Conservation (phyloP, 2,329 filamentous ascomycete species). For the Colletotrichum spaethianum region DNA sequence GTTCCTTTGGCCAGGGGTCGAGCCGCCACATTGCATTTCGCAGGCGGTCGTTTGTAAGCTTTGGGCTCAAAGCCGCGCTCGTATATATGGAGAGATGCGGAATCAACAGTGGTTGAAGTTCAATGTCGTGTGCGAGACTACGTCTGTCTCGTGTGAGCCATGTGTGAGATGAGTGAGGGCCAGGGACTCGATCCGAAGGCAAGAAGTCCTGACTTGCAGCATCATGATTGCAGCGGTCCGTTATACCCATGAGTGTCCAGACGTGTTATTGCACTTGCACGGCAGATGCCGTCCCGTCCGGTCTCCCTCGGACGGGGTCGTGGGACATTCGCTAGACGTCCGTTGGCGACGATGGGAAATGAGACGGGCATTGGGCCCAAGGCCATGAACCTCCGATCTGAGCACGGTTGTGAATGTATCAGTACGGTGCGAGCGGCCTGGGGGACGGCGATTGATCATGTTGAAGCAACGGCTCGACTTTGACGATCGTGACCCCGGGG, state of each 20-base stretch:
- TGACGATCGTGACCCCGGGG: background rate
- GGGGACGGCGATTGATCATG: background rate
- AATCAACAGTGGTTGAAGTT: background rate
- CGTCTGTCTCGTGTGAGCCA: background rate
- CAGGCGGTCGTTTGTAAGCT: slow-evolving; percentile 23
- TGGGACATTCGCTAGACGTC: background rate
- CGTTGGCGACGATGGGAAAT: background rate
- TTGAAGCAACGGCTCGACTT: background rate
- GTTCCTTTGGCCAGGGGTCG: slow-evolving; percentile 10
- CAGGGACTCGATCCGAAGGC: background rate
- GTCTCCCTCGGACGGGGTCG: background rate
- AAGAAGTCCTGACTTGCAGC: too few species aligned
- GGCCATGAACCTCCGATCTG: background rate
- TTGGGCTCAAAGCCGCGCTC: background rate
- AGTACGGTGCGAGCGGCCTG: background rate
- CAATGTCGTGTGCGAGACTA: background rate
- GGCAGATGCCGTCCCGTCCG: background rate
- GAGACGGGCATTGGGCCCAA: background rate
- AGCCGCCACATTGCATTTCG: slow-evolving; percentile 17
- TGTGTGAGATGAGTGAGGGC: background rate
- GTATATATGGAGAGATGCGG: slow-evolving; percentile 15
- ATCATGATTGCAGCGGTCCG: background rate
- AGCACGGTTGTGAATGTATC: background rate
- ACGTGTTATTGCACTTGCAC: background rate
- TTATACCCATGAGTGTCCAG: too few species aligned